phyloP scores from a whole-genome alignment of 176 grass and related monocot genomes.

The Zoysia pacifica region DNA sequence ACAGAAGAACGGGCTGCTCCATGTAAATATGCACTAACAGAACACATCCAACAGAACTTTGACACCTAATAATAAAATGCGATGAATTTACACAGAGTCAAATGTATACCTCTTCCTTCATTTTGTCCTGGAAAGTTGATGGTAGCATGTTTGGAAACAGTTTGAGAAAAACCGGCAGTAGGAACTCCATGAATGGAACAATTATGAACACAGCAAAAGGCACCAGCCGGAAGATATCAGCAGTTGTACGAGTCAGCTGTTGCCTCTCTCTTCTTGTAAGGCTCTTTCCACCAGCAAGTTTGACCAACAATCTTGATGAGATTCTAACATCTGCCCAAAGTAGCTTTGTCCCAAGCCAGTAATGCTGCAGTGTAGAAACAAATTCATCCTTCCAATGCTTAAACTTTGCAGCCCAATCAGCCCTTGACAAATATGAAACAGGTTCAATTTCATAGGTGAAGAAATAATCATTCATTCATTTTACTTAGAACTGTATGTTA shows the following conservation, averaged over 20 bases:
- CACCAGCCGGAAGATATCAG: constrained; percentile 88
- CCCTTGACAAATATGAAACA: constrained; percentile 47
- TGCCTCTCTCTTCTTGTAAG: constrained; percentile 80
- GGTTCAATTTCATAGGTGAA: constrained; percentile 30
- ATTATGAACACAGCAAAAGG: constrained; percentile 86
- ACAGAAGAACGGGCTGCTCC: background rate
- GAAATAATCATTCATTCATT: constrained; percentile 17
- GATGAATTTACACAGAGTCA: background rate
- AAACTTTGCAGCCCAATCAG: constrained; percentile 67
- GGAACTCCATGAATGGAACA: constrained; percentile 97
- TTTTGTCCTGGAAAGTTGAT: constrained; percentile 89
- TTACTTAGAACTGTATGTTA: constrained; percentile 28
- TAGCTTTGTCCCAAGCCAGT: constrained; percentile 82
- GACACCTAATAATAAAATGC: constrained; percentile 19
- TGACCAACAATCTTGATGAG: constrained; percentile 76
- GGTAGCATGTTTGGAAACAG: constrained; percentile 94
- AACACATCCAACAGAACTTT: background rate
- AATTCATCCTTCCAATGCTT: constrained; percentile 85
- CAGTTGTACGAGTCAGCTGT: constrained; percentile 73
- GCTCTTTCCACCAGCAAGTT: constrained; percentile 73
- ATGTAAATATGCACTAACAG: background rate
- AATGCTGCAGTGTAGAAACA: constrained; percentile 69
- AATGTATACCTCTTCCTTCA: constrained; percentile 72
- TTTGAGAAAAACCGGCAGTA: constrained; percentile 82
- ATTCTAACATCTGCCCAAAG: constrained; percentile 79